A percentile compares a stretch with the other conserved stretches of the same genome.
These are phyloP conservation scores for Cicer arietinum DNA, from an alignment of 306 rosid genomes.

Conservation along the genomic window DNA sequence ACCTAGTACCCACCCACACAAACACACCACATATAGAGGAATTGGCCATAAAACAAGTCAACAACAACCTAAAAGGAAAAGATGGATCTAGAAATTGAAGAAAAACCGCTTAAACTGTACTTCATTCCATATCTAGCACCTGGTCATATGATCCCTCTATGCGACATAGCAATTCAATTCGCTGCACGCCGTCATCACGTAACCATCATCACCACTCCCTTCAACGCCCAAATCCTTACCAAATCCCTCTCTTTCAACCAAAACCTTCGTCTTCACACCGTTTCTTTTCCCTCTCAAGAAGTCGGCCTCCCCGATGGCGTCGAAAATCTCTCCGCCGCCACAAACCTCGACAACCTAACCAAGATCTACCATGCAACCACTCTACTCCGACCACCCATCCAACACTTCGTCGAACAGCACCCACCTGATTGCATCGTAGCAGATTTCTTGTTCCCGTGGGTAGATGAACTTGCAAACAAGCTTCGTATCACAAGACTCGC, in stretches of 20 bases:
- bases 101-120: slow-evolving; percentile 16
- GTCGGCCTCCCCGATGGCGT: slow-evolving; percentile 22
- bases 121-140: slow-evolving; percentile 36
- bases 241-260: slow-evolving; percentile 10
- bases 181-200: slow-evolving; percentile 36
- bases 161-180: slow-evolving; percentile 41
- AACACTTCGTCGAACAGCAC: not conserved
- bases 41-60: not conserved
- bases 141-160: slow-evolving; percentile 40
- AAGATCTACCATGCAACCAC: slow-evolving; percentile 11
- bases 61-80: not conserved
- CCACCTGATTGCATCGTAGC: slow-evolving; percentile 44
- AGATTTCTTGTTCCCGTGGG: slow-evolving; percentile 41
- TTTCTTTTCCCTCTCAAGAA: slow-evolving; percentile 10
- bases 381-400: slow-evolving; percentile 12
- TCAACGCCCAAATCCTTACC: slow-evolving; percentile 17
- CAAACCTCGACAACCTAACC: not conserved
- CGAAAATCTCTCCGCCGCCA: not conserved
- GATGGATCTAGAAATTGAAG: not conserved
- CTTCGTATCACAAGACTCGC: slow-evolving; percentile 37
- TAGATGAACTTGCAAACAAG: slow-evolving; percentile 14
- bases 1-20: too few relatives aligned
- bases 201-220: slow-evolving; percentile 42
- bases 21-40: not conserved
- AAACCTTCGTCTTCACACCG: slow-evolving; percentile 2